phyloP scores from a whole-genome alignment of 2,329 filamentous ascomycete genomes.

The Stagonosporopsis chrysanthemi region DNA sequence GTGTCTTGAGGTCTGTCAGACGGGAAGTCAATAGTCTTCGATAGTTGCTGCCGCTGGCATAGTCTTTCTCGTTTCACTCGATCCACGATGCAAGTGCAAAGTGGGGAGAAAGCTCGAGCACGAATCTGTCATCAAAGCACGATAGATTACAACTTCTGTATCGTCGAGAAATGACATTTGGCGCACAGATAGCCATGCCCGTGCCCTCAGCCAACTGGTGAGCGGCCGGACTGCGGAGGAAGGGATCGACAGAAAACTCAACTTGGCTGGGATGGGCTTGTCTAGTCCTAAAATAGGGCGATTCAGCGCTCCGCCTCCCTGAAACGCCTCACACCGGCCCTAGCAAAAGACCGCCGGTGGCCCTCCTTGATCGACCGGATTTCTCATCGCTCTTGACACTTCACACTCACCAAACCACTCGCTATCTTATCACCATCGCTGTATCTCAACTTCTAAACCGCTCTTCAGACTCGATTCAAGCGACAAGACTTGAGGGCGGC shows the following conservation, averaged over 20 bases:
- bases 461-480: background rate
- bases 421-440: conserved; percentile 12
- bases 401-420: conserved; percentile 15
- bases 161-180: background rate
- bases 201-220: background rate
- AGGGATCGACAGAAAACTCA: conserved; percentile 12
- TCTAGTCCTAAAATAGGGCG: conserved; percentile 25
- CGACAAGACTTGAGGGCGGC: background rate
- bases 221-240: conserved; percentile 14
- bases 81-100: background rate
- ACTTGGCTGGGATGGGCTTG: conserved; percentile 21
- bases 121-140: background rate
- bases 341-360: conserved; percentile 34
- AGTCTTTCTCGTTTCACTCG: background rate
- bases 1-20: conserved; percentile 11
- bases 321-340: conserved; percentile 37
- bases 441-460: background rate
- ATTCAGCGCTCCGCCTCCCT: conserved; percentile 24
- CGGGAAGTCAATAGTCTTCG: background rate
- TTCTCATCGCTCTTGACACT: conserved; percentile 17
- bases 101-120: conserved; percentile 1
- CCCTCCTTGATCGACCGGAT: conserved; percentile 14
- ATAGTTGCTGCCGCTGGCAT: background rate
- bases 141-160: conserved; percentile 15
- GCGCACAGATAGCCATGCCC: background rate